Evolutionary conservation across 768 basidiomycete species (phyloP).

Genomic region (Pisolithus microcarpus): DNA sequence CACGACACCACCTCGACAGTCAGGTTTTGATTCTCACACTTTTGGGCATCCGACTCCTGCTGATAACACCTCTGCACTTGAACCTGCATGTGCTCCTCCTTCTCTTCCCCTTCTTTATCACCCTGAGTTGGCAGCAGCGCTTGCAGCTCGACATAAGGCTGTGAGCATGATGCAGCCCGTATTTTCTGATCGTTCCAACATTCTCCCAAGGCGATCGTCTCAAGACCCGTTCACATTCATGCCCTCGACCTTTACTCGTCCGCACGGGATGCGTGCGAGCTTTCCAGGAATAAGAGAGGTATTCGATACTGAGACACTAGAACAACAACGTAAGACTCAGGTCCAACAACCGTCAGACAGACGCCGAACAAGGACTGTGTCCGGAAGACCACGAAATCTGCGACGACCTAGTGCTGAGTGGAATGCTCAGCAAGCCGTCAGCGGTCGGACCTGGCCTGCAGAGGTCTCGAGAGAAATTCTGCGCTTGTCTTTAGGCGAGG

Average conservation of each 20-base stretch:
- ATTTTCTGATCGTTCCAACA: constrained; percentile 18
- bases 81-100: constrained; percentile 31
- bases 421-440: constrained; percentile 42
- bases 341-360: neutral
- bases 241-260: constrained; percentile 19
- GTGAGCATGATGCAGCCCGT: constrained; percentile 3
- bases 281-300: constrained; percentile 20
- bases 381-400: constrained; percentile 31
- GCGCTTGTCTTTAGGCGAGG: constrained; percentile 38
- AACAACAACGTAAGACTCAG: constrained; percentile 2
- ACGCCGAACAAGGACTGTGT: constrained; percentile 18
- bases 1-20: constrained; percentile 23
- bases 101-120: constrained; percentile 51
- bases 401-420: constrained; percentile 55
- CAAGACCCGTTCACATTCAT: constrained; percentile 18
- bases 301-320: constrained; percentile 9
- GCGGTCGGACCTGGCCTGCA: constrained; percentile 47
- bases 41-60: constrained; percentile 34
- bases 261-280: constrained; percentile 23
- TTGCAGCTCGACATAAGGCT: constrained; percentile 17
- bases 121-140: constrained; percentile 22
- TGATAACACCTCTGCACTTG: constrained; percentile 13
- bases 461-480: constrained; percentile 52
- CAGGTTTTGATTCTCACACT: constrained; percentile 31
- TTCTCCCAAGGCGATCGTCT: constrained; percentile 12